A percentile compares a stretch with the other conserved stretches of the same genome.
phyloP scores from a whole-genome alignment of 805 yeast genomes.

The Ogataea parapolymorpha region DNA sequence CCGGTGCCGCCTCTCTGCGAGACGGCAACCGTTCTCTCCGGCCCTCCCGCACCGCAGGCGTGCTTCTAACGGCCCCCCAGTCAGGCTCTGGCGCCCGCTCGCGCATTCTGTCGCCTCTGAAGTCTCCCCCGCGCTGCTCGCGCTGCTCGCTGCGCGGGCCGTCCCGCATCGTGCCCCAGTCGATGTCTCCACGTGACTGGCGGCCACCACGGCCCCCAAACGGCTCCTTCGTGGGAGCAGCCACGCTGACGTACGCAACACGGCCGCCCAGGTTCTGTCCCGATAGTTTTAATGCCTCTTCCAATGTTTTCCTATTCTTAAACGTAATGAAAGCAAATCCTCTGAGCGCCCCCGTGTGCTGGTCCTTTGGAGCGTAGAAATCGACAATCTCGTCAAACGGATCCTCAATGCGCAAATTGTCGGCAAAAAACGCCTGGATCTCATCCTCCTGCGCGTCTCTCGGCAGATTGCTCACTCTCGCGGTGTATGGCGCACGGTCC shows the following conservation, averaged over 20 bases:
- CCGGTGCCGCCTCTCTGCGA: slow-evolving; percentile 35
- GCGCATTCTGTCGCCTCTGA: slow-evolving; percentile 27
- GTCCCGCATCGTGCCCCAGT: slow-evolving; percentile 53
- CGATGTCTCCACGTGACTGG: slow-evolving; percentile 40
- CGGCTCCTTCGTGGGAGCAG: slow-evolving; percentile 50
- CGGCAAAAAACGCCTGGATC: slow-evolving; percentile 58
- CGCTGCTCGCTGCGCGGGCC: slow-evolving; percentile 22
- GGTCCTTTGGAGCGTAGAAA: slow-evolving; percentile 71
- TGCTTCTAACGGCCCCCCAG: slow-evolving; percentile 45
- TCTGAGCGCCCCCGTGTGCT: slow-evolving; percentile 57
- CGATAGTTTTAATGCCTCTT: slow-evolving; percentile 48
- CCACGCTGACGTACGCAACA: slow-evolving; percentile 52
- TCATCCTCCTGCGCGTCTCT: slow-evolving; percentile 71
- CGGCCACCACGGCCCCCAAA: slow-evolving; percentile 23
- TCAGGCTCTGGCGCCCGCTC: slow-evolving; percentile 43
- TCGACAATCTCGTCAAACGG: slow-evolving; percentile 51
- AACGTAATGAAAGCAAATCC: slow-evolving; percentile 57
- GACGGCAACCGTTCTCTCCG: slow-evolving; percentile 14
- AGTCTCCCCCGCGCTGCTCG: slow-evolving; percentile 11
- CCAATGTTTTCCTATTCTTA: slow-evolving; percentile 42
- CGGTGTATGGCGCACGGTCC: slow-evolving; percentile 86
- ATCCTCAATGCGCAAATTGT: slow-evolving; percentile 46
- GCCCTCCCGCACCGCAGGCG: slow-evolving; percentile 17
- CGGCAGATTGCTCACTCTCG: slow-evolving; percentile 83
- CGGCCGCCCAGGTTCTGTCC: slow-evolving; percentile 45